phyloP scores from a whole-genome alignment of 306 rosid genomes.

The Pachyrhizus erosus region DNA sequence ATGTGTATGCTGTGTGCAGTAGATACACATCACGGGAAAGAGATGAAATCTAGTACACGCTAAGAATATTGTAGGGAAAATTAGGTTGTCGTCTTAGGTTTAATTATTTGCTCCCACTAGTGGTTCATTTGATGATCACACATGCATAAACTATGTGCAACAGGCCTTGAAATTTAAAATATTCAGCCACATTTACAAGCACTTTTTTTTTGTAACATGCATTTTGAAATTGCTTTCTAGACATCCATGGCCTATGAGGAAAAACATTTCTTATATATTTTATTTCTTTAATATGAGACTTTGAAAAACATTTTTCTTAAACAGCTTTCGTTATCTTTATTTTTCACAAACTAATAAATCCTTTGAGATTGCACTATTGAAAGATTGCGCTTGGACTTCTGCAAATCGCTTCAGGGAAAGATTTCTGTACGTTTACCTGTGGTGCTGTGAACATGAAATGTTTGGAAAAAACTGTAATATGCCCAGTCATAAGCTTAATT shows the following conservation, averaged over 20 bases:
- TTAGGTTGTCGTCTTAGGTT: conserved; percentile 4
- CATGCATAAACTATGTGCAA: background rate
- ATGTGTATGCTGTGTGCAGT: conserved; percentile 25
- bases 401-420: background rate
- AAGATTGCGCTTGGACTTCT: background rate
- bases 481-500: background rate
- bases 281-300: background rate
- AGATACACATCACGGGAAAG: conserved; percentile 7
- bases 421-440: background rate
- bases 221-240: background rate
- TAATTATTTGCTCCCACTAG: background rate
- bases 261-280: background rate
- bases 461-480: background rate
- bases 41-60: conserved; percentile 35
- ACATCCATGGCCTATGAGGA: background rate
- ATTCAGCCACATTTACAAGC: background rate
- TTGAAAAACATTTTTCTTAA: background rate
- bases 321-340: background rate
- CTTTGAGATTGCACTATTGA: background rate
- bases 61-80: conserved; percentile 20
- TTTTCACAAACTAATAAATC: background rate
- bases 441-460: conserved; percentile 14
- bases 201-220: background rate
- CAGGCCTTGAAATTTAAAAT: conserved; percentile 3
- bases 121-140: conserved; percentile 26